phyloP scores from a whole-genome alignment of 768 basidiomycete genomes.

The Astraeus odoratus region DNA sequence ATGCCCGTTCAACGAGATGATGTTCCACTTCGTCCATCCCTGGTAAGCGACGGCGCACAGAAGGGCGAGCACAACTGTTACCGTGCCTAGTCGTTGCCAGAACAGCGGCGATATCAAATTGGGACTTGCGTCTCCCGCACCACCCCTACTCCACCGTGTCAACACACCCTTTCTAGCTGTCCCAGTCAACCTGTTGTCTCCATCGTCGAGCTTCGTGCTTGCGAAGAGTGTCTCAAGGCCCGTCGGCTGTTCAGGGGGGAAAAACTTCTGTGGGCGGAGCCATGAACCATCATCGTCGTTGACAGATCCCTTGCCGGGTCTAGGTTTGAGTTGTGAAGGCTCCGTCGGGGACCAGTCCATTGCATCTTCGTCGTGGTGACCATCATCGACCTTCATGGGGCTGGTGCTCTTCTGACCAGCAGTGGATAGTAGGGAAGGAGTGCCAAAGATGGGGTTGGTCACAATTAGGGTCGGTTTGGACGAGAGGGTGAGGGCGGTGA shows the following conservation, averaged over 20 bases:
- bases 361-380: slow-evolving; percentile 31
- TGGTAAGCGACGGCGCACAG: slow-evolving; percentile 15
- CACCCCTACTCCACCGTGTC: slow-evolving; percentile 1
- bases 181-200: not conserved
- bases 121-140: not conserved
- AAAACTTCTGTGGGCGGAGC: slow-evolving; percentile 69
- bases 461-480: slow-evolving; percentile 44
- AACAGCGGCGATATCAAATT: not conserved
- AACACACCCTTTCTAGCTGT: not conserved
- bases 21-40: slow-evolving; percentile 17
- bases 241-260: slow-evolving; percentile 71
- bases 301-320: slow-evolving; percentile 11
- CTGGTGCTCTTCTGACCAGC: slow-evolving; percentile 22
- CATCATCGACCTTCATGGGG: slow-evolving; percentile 22
- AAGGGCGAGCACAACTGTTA: slow-evolving; percentile 14
- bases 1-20: slow-evolving; percentile 9
- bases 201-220: slow-evolving; percentile 51
- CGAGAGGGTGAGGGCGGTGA: slow-evolving; percentile 59
- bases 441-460: slow-evolving; percentile 58
- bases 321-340: slow-evolving; percentile 15
- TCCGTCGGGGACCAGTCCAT: slow-evolving; percentile 71
- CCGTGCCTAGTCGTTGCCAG: slow-evolving; percentile 8
- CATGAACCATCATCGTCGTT: slow-evolving; percentile 37
- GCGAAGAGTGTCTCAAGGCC: slow-evolving; percentile 69
- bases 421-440: slow-evolving; percentile 46